Percentiles rank a stretch among this genome's conserved stretches.
These are phyloP conservation scores for Pichia sorboxylosa DNA, from an alignment of 1,139 yeast species.

Conservation along the genomic window DNA sequence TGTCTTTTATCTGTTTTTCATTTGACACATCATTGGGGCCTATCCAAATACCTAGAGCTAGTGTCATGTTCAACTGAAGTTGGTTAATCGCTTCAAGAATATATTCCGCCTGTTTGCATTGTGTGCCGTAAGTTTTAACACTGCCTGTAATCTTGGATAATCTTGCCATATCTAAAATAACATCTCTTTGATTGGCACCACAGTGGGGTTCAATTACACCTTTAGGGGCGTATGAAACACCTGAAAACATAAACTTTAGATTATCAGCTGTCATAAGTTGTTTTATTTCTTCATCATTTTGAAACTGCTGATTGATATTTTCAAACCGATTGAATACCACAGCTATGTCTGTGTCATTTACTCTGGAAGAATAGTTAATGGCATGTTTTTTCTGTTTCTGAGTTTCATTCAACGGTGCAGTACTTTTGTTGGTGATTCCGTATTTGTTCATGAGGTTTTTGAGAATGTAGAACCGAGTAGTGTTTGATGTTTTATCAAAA, in stretches of 20 bases:
- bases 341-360: slow-evolving; percentile 3
- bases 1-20: slow-evolving; percentile 30
- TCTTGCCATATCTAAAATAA: slow-evolving; percentile 42
- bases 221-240: slow-evolving; percentile 50
- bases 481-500: slow-evolving; percentile 3
- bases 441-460: slow-evolving; percentile 1
- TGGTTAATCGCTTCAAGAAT: slow-evolving; percentile 43
- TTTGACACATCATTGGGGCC: slow-evolving; percentile 33
- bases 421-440: background rate
- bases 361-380: slow-evolving; percentile 2
- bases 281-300: slow-evolving; percentile 24
- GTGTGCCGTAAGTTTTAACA: slow-evolving; percentile 50
- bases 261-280: slow-evolving; percentile 25
- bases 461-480: slow-evolving; percentile 1
- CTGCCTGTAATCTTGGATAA: slow-evolving; percentile 48
- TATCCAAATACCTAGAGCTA: slow-evolving; percentile 58
- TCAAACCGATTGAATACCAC: slow-evolving; percentile 5
- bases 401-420: background rate
- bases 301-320: slow-evolving; percentile 25
- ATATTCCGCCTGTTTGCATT: slow-evolving; percentile 45
- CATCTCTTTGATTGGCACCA: slow-evolving; percentile 37
- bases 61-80: slow-evolving; percentile 40
- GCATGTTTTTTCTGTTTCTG: background rate
- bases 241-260: slow-evolving; percentile 36
- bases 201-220: slow-evolving; percentile 42